Evolutionary conservation across 768 basidiomycete species (phyloP), one percentile per base, ranked within the genome.

Genomic region (Auriscalpium microsporum): DNA sequence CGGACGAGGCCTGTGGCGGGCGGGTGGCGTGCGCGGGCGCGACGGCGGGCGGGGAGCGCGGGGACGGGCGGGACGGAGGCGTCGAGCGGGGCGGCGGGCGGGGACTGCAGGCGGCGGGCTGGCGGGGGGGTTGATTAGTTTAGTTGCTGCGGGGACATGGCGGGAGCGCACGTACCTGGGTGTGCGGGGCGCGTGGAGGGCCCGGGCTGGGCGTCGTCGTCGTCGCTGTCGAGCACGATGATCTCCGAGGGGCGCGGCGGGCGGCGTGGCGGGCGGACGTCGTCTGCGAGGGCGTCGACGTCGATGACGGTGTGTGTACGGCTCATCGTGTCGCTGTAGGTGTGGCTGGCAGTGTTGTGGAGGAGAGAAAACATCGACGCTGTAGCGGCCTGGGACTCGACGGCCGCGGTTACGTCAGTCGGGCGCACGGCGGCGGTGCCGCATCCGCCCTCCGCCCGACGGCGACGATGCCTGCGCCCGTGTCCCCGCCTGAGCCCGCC

Each of bases 21-120:
- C 34, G 21, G 60, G 56, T 34, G 49, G 53, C 21, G 21, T 3
- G 10, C 52, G 49, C 8, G 40, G 45, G 68, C 64, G 16, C 67
- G 72, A 2, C 65, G 70, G 5, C 68, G 73, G 58, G 73, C 59
- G 5, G 73, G 73, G 33, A 76, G 57, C 21, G 76, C 76, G 2
- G 86, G 86, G 0, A 87, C 80, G 1, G 84, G 83, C 1, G 85
- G 86, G 4, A 77, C 67, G 2, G 65, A 57, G 16, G 48, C 19
- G 23, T 23, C 45, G 47, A 21, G 58, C 10, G 38, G 50, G 33
- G 50, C 61, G 6, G 61, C 58, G 45, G 61, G 63, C 16, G 63
- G 61, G 21, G 65, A 64, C 21, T 21, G 21, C 21, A 21, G 21
- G 21, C 21, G 21, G 21, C 21, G 21, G 21, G 21, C 21, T 21